A percentile compares a stretch with the other conserved stretches of the same genome.
These are phyloP conservation scores for Sphaerosporella brunnea DNA, from an alignment of 495 filamentous ascomycete genomes.

Conservation along the genomic window DNA sequence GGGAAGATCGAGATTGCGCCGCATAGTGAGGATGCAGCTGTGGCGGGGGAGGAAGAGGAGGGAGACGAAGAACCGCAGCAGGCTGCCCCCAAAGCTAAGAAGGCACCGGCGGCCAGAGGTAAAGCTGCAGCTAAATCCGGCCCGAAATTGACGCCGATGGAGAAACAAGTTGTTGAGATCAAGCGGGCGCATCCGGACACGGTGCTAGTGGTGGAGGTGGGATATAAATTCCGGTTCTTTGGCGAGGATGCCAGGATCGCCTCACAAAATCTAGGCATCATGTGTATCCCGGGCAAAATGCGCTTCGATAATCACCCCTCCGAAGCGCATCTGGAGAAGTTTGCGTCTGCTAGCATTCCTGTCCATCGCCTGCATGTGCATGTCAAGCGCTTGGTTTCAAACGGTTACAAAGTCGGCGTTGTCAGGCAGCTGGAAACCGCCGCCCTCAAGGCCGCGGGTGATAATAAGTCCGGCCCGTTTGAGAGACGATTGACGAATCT, in stretches of 20 bases:
- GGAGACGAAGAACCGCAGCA: constrained; percentile 42
- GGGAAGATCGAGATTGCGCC: constrained; percentile 33
- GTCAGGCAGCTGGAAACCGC: constrained; percentile 95
- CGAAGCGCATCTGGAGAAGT: constrained; percentile 80
- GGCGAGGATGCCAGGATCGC: constrained; percentile 90
- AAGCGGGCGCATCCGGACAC: constrained; percentile 85
- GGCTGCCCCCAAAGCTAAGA: constrained; percentile 23
- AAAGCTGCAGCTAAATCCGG: constrained; percentile 47
- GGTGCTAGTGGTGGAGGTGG: constrained; percentile 76
- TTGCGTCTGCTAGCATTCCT: constrained; percentile 90
- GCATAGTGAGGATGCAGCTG: constrained; percentile 33
- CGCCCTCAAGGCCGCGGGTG: constrained; percentile 88
- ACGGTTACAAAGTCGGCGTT: constrained; percentile 90
- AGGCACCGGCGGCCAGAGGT: constrained; percentile 27
- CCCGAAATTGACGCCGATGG: constrained; percentile 87
- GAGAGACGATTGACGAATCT: constrained; percentile 84
- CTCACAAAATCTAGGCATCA: constrained; percentile 79
- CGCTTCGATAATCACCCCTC: constrained; percentile 90
- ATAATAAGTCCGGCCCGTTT: constrained; percentile 88
- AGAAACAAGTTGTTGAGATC: constrained; percentile 81
- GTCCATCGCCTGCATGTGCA: constrained; percentile 85
- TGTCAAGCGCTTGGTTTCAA: constrained; percentile 78
- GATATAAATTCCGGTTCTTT: constrained; percentile 96
- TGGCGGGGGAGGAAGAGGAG: constrained; percentile 33
- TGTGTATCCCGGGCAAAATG: constrained; percentile 92